Base-by-base conservation (phyloP, 2,329 filamentous ascomycete genomes). In the Neofusicoccum parvum region DNA sequence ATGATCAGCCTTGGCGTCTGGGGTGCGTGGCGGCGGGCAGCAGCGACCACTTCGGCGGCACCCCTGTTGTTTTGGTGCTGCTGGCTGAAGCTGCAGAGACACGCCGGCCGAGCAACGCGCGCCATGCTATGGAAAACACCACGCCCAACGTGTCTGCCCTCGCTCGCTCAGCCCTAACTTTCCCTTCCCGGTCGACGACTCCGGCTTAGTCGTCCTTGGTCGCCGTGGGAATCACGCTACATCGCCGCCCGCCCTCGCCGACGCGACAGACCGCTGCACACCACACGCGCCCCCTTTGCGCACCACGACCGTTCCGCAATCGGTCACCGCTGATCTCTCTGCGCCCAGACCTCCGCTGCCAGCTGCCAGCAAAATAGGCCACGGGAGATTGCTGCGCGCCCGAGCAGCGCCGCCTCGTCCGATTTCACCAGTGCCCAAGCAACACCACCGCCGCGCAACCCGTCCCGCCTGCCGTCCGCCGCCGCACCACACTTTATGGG, bases 401-500 rank as follows among this genome's bases (percentile, higher is more conserved):
- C 56, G 56, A 60, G 32, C 43, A 46, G 43, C 56, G 41, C 43
- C 56, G 43, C 43, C 37, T 48, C 43, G 56, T 37, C 56, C 56
- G 27, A 48, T 17, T 48, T 20, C 56, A 36, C 12, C 56, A 32
- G 39, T 48, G 43, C 56, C 56, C 56, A 60, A 60, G 32, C 56
- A 48, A 23, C 53, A 34, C 4, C 41, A 50, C 9, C 20, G 43
- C 20, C 63, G 62, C 63, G 34, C 15, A 49, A 32, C 51, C 43
- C 45, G 12, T 53, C 34, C 51, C 51, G 37, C 43, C 53, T 20
- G 23, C 14, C 9, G 39, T 53, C 41, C 46, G 46, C 46, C 46
- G 58, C 59, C 17, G 51, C 10, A 37, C 51, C 32, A 32, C 70
- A 54, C 48, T 62, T 34, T 50, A 70, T 67, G 68, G 60, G 59